phyloP scores from a whole-genome alignment of 306 rosid genomes.

The Erythrophleum fordii region DNA sequence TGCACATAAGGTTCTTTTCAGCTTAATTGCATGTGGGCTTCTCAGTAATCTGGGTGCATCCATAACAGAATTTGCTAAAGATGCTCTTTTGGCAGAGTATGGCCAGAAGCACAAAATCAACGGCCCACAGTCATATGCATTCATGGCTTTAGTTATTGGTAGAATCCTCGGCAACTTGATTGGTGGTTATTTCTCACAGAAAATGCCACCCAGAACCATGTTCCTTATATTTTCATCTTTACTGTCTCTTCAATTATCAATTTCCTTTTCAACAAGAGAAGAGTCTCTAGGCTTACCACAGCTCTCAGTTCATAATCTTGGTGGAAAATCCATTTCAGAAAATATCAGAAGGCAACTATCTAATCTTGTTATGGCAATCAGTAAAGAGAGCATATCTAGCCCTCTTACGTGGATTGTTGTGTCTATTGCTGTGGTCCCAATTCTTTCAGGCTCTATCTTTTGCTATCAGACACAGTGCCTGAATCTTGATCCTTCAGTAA shows the following conservation, averaged over 20 bases:
- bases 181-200: conserved; percentile 69
- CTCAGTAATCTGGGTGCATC: conserved; percentile 90
- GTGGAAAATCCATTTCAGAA: conserved; percentile 47
- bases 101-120: conserved; percentile 64
- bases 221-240: conserved; percentile 58
- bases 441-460: conserved; percentile 77
- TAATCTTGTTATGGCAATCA: conserved; percentile 51
- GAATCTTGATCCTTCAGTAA: conserved; percentile 66
- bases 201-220: conserved; percentile 66
- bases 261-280: conserved; percentile 64
- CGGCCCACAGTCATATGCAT: conserved; percentile 79
- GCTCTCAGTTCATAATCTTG: conserved; percentile 38
- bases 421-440: conserved; percentile 70
- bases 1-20: conserved; percentile 59
- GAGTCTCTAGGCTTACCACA: conserved; percentile 64
- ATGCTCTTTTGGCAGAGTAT: conserved; percentile 87
- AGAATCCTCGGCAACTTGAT: conserved; percentile 83
- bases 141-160: conserved; percentile 83
- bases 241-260: conserved; percentile 61
- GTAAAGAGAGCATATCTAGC: conserved; percentile 45
- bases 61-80: conserved; percentile 80
- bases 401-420: conserved; percentile 80
- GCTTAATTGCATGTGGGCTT: conserved; percentile 61
- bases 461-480: conserved; percentile 86
- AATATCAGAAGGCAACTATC: conserved; percentile 55